Evolutionary conservation across 257 asterid genomes (phyloP).

Genomic region (Cruciata laevipes): DNA sequence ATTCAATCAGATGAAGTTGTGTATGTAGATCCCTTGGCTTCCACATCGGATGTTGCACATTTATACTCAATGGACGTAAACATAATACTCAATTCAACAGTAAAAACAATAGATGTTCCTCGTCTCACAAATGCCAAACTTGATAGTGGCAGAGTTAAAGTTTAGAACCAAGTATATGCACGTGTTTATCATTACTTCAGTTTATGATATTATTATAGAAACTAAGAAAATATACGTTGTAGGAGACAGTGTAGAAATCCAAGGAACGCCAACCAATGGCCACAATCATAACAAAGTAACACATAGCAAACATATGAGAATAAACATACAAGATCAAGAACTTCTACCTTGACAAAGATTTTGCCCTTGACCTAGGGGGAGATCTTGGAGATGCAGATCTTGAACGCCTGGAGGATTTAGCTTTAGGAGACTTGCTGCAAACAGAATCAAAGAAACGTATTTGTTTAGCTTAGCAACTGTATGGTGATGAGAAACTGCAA

Average conservation of each 20-base stretch:
- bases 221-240: background rate
- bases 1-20: background rate
- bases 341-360: slow-evolving; percentile 59
- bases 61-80: background rate
- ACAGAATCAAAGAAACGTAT: slow-evolving; percentile 12
- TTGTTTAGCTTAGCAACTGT: background rate
- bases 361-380: slow-evolving; percentile 49
- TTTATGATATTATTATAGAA: too few relatives aligned
- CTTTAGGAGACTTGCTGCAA: slow-evolving; percentile 90
- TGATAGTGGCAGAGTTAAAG: background rate
- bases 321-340: slow-evolving; percentile 16
- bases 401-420: slow-evolving; percentile 62
- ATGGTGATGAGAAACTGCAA: background rate
- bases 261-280: background rate
- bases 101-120: background rate
- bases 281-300: background rate
- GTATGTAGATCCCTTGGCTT: background rate
- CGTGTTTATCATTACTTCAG: too few relatives aligned
- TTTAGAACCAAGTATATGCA: background rate
- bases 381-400: slow-evolving; percentile 40
- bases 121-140: background rate
- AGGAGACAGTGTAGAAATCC: background rate
- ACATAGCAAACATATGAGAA: background rate
- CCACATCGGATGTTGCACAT: background rate
- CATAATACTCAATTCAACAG: background rate